phyloP scores from a whole-genome alignment of 2,329 filamentous ascomycete genomes.

The Xylariaceae sp. region DNA sequence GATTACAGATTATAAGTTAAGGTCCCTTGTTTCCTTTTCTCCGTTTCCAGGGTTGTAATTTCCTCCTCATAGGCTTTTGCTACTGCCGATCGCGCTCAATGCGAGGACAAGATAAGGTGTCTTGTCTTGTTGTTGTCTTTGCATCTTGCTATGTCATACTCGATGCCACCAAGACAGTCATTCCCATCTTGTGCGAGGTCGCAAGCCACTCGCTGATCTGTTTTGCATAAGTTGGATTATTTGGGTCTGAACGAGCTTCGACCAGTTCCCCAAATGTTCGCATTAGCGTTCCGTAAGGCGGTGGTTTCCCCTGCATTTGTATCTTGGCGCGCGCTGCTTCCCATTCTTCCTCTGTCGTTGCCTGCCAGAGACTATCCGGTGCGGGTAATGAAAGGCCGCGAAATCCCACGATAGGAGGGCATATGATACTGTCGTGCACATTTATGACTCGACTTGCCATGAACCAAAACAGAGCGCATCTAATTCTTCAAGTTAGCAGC shows the following conservation, averaged over 20 bases:
- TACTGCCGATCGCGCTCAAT: no score
- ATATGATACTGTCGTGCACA: slow-evolving; percentile 17
- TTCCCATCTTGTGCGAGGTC: slow-evolving; percentile 22
- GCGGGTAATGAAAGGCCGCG: slow-evolving; percentile 20
- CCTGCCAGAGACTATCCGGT: slow-evolving; percentile 20
- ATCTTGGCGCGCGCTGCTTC: slow-evolving; percentile 12
- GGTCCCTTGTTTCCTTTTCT: no score
- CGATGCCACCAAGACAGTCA: slow-evolving; percentile 17
- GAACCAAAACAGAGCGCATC: slow-evolving; percentile 22
- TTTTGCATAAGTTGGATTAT: slow-evolving; percentile 9
- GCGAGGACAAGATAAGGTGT: no score
- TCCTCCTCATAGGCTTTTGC: no score
- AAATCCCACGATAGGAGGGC: slow-evolving; percentile 19
- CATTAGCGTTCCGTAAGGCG: slow-evolving; percentile 3
- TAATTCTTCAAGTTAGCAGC: no score
- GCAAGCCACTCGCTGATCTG: slow-evolving; percentile 23
- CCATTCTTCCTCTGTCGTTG: slow-evolving; percentile 20
- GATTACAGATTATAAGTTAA: no score
- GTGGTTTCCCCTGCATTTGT: slow-evolving; percentile 1
- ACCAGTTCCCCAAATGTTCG: slow-evolving; percentile 23
- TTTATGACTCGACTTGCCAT: slow-evolving; percentile 22
- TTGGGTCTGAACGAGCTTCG: slow-evolving; percentile 14
- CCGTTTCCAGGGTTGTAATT: no score
- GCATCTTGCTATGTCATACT: slow-evolving; percentile 17
- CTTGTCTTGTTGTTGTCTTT: no score